Evolutionary conservation across 192 early-diverging fungal genomes (phyloP), one percentile per base, ranked within the genome.

Genomic region (Physocladia obscura): DNA sequence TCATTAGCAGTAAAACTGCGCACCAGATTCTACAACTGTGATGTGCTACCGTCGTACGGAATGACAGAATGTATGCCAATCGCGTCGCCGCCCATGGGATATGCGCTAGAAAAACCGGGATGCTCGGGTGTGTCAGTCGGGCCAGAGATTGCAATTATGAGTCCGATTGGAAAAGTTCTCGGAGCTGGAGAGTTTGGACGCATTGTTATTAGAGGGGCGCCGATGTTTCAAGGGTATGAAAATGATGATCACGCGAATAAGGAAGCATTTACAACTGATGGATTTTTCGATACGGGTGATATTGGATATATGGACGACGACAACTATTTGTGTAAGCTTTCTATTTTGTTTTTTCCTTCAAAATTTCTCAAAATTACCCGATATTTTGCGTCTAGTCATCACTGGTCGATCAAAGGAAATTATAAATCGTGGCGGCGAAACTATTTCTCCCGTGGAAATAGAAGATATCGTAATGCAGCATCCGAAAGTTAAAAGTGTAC

Each of bases 391-490:
- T 47, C n/a, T 2, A 47, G 60, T 62, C 40, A 79, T 94, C 58
- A 92, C 90, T 2, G 93, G 93, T 1, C 88, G 93, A 44, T 91
- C 91, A 76, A 93, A 95, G 83, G 93, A 93, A 75, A 80, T 91
- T 60, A 95, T 95, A 62, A 95, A 92, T 74, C 89, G 93, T 49
- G 92, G 92, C 36, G 93, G 93, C 27, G 93, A 93, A 74, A 95
- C 91, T 77, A 93, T 95, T 62, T 92, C 89, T n/a, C 93, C 93
- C 2, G 69, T 93, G 19, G 93, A 95, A 74, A 79, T 95, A 1
- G 92, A 94, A 68, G 81, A 80, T 15, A 81, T 87, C 37, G 76
- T 94, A 49, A 36, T 70, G 2, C 51, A 50, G 37, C 76, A 81
- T 52, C 76, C 76, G 4, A 52, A 54, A 29, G 58, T 81, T 27